Evolutionary conservation across 1,284 basidiomycete species (phyloP).

Genomic region (Takashimella koratensis): DNA sequence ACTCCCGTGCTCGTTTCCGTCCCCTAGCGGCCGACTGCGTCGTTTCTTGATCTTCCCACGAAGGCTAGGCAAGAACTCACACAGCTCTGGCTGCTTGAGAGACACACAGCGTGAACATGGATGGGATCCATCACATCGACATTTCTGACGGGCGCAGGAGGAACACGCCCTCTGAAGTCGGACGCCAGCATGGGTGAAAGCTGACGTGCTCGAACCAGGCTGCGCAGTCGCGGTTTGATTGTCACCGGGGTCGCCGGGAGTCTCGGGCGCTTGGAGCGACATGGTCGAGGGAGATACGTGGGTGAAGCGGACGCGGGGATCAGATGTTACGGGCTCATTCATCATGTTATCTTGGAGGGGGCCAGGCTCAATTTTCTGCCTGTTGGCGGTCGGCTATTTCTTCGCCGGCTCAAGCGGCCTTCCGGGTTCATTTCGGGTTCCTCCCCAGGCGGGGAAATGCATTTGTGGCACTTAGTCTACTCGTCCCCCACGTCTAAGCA

Average conservation of each 20-base stretch:
- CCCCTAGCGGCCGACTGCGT: background rate
- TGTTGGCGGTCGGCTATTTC: too few relatives aligned
- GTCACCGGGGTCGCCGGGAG: too few relatives aligned
- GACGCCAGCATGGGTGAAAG: too few relatives aligned
- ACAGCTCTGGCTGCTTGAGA: constrained; percentile 6
- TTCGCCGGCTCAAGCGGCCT: too few relatives aligned
- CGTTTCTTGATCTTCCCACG: constrained; percentile 31
- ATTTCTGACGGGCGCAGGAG: constrained; percentile 25
- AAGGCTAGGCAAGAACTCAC: constrained; percentile 29
- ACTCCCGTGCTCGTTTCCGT: constrained; percentile 3
- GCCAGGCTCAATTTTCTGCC: background rate
- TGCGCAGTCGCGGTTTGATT: background rate
- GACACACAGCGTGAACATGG: constrained; percentile 27
- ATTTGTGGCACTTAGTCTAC: background rate
- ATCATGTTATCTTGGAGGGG: too few relatives aligned
- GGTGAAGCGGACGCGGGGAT: too few relatives aligned
- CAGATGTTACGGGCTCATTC: too few relatives aligned
- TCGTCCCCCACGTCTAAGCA: background rate
- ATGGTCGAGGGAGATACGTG: too few relatives aligned
- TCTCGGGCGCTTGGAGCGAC: background rate
- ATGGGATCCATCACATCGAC: constrained; percentile 25
- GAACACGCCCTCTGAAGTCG: constrained; percentile 18
- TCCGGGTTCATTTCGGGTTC: background rate
- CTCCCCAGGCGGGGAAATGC: background rate
- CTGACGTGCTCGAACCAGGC: too few relatives aligned